A percentile compares a stretch with the other conserved stretches of the same genome.
Evolutionary conservation across 805 yeast genomes (phyloP).

Genomic region (Wickerhamomyces ciferrii): DNA sequence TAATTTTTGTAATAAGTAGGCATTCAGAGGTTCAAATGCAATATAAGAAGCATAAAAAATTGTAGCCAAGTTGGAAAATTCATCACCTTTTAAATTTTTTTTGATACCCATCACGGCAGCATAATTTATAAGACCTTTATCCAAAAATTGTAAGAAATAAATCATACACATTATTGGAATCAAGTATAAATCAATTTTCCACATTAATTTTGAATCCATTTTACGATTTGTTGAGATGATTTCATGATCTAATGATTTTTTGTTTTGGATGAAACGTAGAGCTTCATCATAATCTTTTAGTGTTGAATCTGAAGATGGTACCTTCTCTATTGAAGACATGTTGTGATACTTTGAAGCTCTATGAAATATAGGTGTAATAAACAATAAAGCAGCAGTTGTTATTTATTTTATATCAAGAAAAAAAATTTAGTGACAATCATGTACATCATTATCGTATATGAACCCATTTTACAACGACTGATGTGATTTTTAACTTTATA

Average conservation of each 20-base stretch:
- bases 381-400: neutral
- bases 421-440: neutral
- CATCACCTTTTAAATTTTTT: conserved; percentile 37
- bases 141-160: conserved; percentile 51
- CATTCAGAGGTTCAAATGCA: conserved; percentile 43
- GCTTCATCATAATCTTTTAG: neutral
- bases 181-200: neutral
- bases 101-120: conserved; percentile 64
- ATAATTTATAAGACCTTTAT: conserved; percentile 49
- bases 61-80: conserved; percentile 46
- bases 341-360: neutral
- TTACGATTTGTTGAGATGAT: neutral
- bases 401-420: too few relatives aligned
- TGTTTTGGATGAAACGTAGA: neutral
- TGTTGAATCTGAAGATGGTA: neutral
- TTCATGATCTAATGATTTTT: neutral
- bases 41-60: conserved; percentile 48
- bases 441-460: neutral
- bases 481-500: neutral
- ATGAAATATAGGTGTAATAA: neutral
- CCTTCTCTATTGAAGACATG: neutral
- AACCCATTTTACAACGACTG: neutral
- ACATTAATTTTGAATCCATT: neutral
- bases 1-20: conserved; percentile 39
- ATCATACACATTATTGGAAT: conserved; percentile 31